Evolutionary conservation across 306 rosid genomes (phyloP).

Genomic region (Cucumis hystrix): DNA sequence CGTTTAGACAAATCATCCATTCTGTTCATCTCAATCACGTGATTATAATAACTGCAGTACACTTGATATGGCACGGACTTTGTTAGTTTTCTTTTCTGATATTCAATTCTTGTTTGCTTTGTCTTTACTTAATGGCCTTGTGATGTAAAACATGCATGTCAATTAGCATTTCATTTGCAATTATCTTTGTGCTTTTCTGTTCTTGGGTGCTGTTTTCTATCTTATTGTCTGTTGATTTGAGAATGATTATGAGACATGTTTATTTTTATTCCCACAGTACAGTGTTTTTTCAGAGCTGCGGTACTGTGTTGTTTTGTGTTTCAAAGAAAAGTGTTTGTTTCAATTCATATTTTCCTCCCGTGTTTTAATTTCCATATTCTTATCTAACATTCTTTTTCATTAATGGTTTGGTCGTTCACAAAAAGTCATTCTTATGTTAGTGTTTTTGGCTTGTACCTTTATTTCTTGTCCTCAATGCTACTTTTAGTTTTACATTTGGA

Average conservation of each 20-base stretch:
- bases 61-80: background rate
- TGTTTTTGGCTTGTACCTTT: background rate
- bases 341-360: background rate
- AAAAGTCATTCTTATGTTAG: background rate
- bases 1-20: background rate
- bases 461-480: background rate
- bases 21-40: background rate
- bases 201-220: background rate
- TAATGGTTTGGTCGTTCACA: background rate
- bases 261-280: background rate
- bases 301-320: background rate
- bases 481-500: background rate
- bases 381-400: background rate
- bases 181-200: background rate
- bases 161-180: background rate
- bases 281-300: background rate
- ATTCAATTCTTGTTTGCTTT: background rate
- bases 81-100: background rate
- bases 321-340: background rate
- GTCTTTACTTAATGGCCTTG: background rate
- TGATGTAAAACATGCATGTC: background rate
- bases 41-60: background rate
- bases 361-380: background rate
- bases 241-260: background rate
- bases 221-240: background rate